Conservation (phyloP, 75 land plant genomes). For the Pinus taeda region DNA sequence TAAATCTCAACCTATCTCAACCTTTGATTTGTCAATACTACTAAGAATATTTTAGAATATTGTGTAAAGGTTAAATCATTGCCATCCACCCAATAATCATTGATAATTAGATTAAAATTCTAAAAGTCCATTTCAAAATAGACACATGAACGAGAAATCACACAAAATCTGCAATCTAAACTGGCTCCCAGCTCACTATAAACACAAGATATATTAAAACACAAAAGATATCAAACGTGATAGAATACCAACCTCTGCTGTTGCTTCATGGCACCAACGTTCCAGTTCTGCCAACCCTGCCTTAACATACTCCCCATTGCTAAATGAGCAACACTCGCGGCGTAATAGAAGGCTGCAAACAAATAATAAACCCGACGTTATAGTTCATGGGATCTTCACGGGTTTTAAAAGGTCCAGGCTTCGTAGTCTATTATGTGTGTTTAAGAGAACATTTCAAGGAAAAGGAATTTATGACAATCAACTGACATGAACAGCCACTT, state of each 20-base stretch:
- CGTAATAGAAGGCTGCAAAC: conserved; percentile 75
- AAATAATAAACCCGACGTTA: neutral
- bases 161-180: neutral
- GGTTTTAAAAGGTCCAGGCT: neutral
- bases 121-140: too few species aligned
- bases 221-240: neutral
- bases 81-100: too few species aligned
- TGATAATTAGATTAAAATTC: too few species aligned
- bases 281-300: conserved; percentile 85
- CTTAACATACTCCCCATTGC: conserved; percentile 92
- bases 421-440: neutral
- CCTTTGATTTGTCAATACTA: too few species aligned
- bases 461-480: neutral
- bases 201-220: neutral
- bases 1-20: too few species aligned
- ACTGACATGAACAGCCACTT: neutral
- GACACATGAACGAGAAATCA: neutral
- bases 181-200: neutral
- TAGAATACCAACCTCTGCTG: conserved; percentile 51
- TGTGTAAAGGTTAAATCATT: too few species aligned
- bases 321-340: conserved; percentile 92
- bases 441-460: neutral
- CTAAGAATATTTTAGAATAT: too few species aligned
- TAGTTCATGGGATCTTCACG: neutral
- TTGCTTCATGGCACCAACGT: conserved; percentile 80